Percentiles rank a stretch among this genome's conserved stretches.
These are phyloP conservation scores for Globisporangium abappressorium DNA, from an alignment of 352 stramenopile genomes.

Conservation along the genomic window DNA sequence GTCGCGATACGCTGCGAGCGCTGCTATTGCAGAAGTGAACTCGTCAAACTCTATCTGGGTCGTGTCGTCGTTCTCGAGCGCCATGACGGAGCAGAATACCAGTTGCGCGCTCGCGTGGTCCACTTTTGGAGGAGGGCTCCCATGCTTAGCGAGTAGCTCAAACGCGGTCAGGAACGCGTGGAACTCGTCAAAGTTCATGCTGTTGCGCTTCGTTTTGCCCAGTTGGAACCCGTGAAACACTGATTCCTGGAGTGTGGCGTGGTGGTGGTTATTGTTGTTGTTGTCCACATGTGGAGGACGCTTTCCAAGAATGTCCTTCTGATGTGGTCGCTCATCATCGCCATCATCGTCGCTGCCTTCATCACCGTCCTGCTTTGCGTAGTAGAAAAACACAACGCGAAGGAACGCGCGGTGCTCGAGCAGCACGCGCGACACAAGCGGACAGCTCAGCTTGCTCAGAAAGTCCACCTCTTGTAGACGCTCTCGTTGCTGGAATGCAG, in stretches of 20 bases:
- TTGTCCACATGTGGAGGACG: not conserved
- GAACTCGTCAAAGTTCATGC: constrained; percentile 53
- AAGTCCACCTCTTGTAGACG: constrained; percentile 33
- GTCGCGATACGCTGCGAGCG: constrained; percentile 39
- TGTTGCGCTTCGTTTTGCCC: constrained; percentile 52
- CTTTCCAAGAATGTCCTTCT: not conserved
- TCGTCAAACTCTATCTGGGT: constrained; percentile 63
- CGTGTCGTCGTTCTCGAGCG: constrained; percentile 48
- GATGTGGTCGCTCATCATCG: not conserved
- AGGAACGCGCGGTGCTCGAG: constrained; percentile 61
- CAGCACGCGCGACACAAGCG: constrained; percentile 37
- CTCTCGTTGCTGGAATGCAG: constrained; percentile 14
- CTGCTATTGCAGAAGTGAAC: constrained; percentile 43
- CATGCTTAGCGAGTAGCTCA: constrained; percentile 17
- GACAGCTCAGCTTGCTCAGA: constrained; percentile 35
- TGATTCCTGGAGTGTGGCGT: not conserved
- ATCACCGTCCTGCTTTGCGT: constrained; percentile 40
- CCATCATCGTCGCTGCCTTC: constrained; percentile 13
- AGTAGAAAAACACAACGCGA: constrained; percentile 50
- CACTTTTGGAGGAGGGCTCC: not conserved
- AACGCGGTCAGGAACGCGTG: constrained; percentile 36
- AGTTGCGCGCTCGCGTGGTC: constrained; percentile 20
- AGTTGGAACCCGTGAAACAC: constrained; percentile 31
- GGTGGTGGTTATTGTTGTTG: not conserved
- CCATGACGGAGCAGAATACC: constrained; percentile 49